Evolutionary conservation across 2,329 filamentous ascomycete genomes (phyloP), one percentile per base, ranked within the genome.

Genomic region (Clarireedia hainanense): DNA sequence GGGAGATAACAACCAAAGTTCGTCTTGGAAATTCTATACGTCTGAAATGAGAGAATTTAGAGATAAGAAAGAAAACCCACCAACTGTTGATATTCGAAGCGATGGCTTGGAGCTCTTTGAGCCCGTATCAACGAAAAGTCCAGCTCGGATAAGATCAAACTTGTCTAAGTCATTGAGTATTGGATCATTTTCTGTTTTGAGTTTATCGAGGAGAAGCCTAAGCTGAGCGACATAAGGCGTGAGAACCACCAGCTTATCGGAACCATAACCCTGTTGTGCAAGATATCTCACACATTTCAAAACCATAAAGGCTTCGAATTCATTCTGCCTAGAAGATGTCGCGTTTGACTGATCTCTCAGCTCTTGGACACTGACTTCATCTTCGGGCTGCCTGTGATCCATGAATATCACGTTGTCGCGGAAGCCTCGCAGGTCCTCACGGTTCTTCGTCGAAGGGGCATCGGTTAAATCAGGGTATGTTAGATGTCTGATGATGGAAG

Each of bases 221-320:
- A 91, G 68, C 60, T 90, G 86, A 0, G 85, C 86, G 0, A 90
- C 72, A 61, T 91, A 91, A 0, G 88, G 87, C 0, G 85, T 88
- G 1, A 91, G 67, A 0, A 91, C 72, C 0, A 89, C 86, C 10
- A 90, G 73, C 2, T 86, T 71, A 3, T 81, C 74, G 0, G 83
- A 82, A 4, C 76, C 75, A 63, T 90, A 91, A 0, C 85, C 85
- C 60, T 91, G 86, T 58, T 89, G 87, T 0, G 74, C 81, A 0
- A 91, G 70, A 60, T 89, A 89, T 5, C 76, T 77, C 1, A 91
- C 80, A 50, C 77, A 78, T 59, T 78, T 81, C 20, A 89, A 66
- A 0, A 86, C 77, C 77, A 91, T 85, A 0, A 81, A 68, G 0
- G 76, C 86, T 63, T 91, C 88, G 48, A 83, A 86, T 0, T 46